These are phyloP conservation scores for Gracilaria gracilis DNA, from an alignment of 23 red algal species.

Conservation along the genomic window DNA sequence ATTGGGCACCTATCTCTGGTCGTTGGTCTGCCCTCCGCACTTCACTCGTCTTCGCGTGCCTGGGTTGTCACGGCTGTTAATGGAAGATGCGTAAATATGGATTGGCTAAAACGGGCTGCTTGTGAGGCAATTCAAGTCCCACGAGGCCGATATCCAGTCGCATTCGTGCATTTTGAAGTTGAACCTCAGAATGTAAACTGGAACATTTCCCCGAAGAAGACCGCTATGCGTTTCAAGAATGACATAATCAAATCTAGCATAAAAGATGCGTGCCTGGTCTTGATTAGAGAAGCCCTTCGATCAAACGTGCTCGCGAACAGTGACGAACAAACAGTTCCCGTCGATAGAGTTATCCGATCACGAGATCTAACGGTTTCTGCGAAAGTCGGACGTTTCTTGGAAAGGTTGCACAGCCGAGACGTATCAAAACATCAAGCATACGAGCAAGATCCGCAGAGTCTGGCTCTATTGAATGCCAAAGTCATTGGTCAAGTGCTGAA, in stretches of 20 bases:
- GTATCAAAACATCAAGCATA: background rate
- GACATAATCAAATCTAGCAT: background rate
- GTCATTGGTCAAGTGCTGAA: constrained; percentile 65
- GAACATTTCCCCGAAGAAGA: constrained; percentile 78
- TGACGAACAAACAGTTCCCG: background rate
- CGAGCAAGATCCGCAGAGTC: background rate
- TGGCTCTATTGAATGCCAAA: constrained; percentile 3
- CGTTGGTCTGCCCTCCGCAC: constrained; percentile 26
- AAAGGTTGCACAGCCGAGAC: background rate
- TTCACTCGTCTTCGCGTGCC: constrained; percentile 39
- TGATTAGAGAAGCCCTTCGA: constrained; percentile 21
- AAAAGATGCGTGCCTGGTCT: constrained; percentile 6
- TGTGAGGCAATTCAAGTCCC: constrained; percentile 21
- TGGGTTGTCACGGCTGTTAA: constrained; percentile 63
- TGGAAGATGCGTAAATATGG: constrained; percentile 52
- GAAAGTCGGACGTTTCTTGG: constrained; percentile 10
- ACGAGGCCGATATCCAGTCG: constrained; percentile 58
- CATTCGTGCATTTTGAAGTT: constrained; percentile 42
- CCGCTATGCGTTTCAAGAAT: constrained; percentile 60
- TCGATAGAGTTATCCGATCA: background rate
- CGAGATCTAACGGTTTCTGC: constrained; percentile 1
- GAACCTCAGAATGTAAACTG: constrained; percentile 62
- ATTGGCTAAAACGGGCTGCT: constrained; percentile 26
- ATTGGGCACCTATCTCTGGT: constrained; percentile 34
- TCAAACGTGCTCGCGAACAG: background rate